Evolutionary conservation across 2,329 filamentous ascomycete genomes (phyloP).

Genomic region (Aspergillus ruber): DNA sequence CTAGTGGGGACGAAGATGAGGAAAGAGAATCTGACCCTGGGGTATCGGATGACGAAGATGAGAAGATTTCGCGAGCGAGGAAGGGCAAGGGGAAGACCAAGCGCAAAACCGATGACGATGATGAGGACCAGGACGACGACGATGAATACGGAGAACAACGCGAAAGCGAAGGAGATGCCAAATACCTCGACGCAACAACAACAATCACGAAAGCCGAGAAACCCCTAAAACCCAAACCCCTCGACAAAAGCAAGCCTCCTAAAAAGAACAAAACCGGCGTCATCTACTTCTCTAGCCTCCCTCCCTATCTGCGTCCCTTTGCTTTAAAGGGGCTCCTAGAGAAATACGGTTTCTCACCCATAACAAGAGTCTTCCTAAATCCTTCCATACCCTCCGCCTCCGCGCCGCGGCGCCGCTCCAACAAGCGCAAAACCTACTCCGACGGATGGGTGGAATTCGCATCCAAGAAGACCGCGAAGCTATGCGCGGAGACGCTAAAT

Average conservation of each 20-base stretch:
- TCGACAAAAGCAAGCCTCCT: slow-evolving; percentile 13
- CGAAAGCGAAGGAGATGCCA: slow-evolving; percentile 4
- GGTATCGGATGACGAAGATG: slow-evolving; percentile 8
- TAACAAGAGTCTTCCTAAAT: slow-evolving; percentile 39
- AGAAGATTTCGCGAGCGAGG: slow-evolving; percentile 5
- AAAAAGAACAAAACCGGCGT: slow-evolving; percentile 36
- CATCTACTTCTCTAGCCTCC: slow-evolving; percentile 40
- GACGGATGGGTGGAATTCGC: slow-evolving; percentile 45
- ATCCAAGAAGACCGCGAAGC: slow-evolving; percentile 40
- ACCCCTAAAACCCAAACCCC: slow-evolving; percentile 8
- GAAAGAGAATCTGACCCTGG: slow-evolving; percentile 13
- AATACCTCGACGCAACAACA: slow-evolving; percentile 6
- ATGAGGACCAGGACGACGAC: slow-evolving; percentile 4
- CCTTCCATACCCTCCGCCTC: slow-evolving; percentile 26
- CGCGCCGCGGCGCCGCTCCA: slow-evolving; percentile 21
- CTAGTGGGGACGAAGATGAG: slow-evolving; percentile 45
- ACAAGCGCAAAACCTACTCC: slow-evolving; percentile 38
- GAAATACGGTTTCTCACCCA: slow-evolving; percentile 33
- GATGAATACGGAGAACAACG: slow-evolving; percentile 1
- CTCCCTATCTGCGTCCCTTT: slow-evolving; percentile 43
- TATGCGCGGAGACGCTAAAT: slow-evolving; percentile 42
- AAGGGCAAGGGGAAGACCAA: slow-evolving; percentile 12
- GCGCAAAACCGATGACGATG: slow-evolving; percentile 9
- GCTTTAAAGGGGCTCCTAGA: slow-evolving; percentile 38
- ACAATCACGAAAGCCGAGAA: slow-evolving; percentile 2